These are phyloP conservation scores for Claviceps sp. DNA, from an alignment of 2,329 filamentous ascomycete species.

Conservation along the genomic window DNA sequence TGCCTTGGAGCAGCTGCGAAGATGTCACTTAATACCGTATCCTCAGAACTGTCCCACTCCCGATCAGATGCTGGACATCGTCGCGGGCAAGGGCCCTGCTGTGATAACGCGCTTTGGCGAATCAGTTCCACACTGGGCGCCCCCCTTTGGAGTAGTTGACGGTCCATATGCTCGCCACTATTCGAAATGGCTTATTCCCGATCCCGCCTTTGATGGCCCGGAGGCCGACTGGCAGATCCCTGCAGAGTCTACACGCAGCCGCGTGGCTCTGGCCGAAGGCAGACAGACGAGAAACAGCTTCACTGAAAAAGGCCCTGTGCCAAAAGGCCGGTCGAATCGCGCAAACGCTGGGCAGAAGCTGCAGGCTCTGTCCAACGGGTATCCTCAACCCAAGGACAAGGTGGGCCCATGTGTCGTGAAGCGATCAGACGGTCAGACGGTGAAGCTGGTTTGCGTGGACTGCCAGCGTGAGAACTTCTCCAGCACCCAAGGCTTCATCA, in stretches of 20 bases:
- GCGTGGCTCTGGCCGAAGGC: slow-evolving; percentile 44
- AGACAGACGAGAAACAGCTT: slow-evolving; percentile 69
- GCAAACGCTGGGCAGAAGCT: slow-evolving; percentile 46
- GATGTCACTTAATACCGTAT: slow-evolving; percentile 85
- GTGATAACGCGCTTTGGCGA: slow-evolving; percentile 48
- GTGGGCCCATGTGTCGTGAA: slow-evolving; percentile 72
- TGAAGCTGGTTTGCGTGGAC: slow-evolving; percentile 81
- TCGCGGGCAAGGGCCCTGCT: slow-evolving; percentile 59
- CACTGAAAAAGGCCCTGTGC: slow-evolving; percentile 23
- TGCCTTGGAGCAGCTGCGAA: slow-evolving; percentile 82
- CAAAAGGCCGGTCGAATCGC: slow-evolving; percentile 37
- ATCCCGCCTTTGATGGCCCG: slow-evolving; percentile 69
- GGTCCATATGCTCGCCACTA: slow-evolving; percentile 93
- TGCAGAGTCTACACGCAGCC: slow-evolving; percentile 27
- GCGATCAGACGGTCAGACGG: slow-evolving; percentile 70
- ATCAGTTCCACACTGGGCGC: slow-evolving; percentile 59
- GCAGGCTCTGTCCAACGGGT: slow-evolving; percentile 56
- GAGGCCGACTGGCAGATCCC: slow-evolving; percentile 32
- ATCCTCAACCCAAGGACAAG: slow-evolving; percentile 65
- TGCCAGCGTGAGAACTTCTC: slow-evolving; percentile 86
- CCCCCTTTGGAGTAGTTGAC: slow-evolving; percentile 81
- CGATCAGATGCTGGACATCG: slow-evolving; percentile 55
- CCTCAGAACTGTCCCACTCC: slow-evolving; percentile 57
- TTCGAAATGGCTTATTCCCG: slow-evolving; percentile 85
- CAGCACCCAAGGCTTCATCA: slow-evolving; percentile 97